Evolutionary conservation across 768 basidiomycete genomes (phyloP).

Genomic region (Clitopilus hobsonii): DNA sequence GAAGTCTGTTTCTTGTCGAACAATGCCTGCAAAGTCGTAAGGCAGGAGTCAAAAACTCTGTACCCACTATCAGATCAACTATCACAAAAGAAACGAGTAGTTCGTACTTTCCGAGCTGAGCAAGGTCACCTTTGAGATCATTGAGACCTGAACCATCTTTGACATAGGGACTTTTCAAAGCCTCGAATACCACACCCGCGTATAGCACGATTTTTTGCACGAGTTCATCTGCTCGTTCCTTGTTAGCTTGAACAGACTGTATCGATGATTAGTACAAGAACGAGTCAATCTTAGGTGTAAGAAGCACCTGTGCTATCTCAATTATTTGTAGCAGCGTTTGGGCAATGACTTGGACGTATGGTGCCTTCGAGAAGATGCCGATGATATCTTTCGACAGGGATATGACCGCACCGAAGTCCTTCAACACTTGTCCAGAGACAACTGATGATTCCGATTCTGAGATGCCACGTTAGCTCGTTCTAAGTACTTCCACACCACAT

Average conservation of each 20-base stretch:
- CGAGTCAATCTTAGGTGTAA: not conserved
- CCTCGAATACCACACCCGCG: conserved; percentile 19
- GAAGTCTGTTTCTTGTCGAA: conserved; percentile 9
- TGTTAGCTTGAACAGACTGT: conserved; percentile 19
- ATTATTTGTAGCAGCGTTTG: conserved; percentile 19
- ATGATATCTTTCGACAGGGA: conserved; percentile 13
- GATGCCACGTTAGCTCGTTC: not conserved
- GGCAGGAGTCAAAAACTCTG: conserved; percentile 18
- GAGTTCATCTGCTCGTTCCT: conserved; percentile 17
- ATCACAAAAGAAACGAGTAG: not conserved
- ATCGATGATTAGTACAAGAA: not conserved
- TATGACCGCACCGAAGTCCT: not conserved
- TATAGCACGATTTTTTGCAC: conserved; percentile 18
- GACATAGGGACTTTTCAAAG: conserved; percentile 11
- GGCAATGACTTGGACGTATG: conserved; percentile 21
- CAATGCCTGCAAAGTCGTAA: conserved; percentile 12
- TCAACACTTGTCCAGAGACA: conserved; percentile 5
- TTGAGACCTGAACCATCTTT: conserved; percentile 5
- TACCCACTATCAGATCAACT: not conserved
- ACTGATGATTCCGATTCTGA: not conserved
- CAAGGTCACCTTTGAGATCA: conserved; percentile 16
- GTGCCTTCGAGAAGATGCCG: conserved; percentile 16
- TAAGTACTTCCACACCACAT: not conserved
- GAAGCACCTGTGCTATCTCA: conserved; percentile 18
- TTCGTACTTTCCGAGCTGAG: conserved; percentile 13